These are phyloP conservation scores for Adenanthera pavonina DNA, from an alignment of 306 rosid genomes.

Conservation along the genomic window DNA sequence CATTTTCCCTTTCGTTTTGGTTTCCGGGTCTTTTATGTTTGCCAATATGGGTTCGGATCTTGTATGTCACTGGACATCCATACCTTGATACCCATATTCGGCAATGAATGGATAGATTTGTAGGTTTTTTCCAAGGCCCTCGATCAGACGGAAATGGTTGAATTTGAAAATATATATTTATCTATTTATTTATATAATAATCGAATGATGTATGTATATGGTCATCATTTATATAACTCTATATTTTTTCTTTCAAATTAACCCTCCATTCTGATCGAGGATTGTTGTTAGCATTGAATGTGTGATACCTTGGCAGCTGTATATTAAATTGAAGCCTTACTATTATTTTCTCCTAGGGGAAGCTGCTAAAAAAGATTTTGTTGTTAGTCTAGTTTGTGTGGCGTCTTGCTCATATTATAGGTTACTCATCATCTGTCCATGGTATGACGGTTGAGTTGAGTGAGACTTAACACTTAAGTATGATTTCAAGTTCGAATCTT, in stretches of 20 bases:
- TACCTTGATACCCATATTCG: slow-evolving; percentile 21
- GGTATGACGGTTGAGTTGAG: neutral
- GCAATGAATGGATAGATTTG: slow-evolving; percentile 25
- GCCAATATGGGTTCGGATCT: slow-evolving; percentile 40
- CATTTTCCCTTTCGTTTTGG: neutral
- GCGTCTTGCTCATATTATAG: neutral
- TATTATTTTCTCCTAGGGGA: neutral
- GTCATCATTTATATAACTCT: neutral
- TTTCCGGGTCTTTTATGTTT: slow-evolving; percentile 18
- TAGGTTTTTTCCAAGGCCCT: slow-evolving; percentile 21
- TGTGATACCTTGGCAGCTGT: neutral
- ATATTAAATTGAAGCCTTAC: neutral
- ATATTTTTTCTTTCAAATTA: neutral
- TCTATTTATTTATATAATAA: neutral
- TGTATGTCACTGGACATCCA: neutral
- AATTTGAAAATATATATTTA: slow-evolving; percentile 39
- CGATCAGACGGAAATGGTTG: slow-evolving; percentile 40
- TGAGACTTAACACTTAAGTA: too few relatives aligned
- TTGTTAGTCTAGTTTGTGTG: neutral
- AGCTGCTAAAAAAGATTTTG: neutral
- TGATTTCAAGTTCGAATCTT: too few relatives aligned
- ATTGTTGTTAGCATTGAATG: neutral
- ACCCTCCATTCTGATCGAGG: slow-evolving; percentile 16
- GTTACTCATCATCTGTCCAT: neutral
- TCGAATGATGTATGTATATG: neutral